These are phyloP conservation scores for Phoma sp. DNA, from an alignment of 2,329 filamentous ascomycete genomes.

Conservation along the genomic window DNA sequence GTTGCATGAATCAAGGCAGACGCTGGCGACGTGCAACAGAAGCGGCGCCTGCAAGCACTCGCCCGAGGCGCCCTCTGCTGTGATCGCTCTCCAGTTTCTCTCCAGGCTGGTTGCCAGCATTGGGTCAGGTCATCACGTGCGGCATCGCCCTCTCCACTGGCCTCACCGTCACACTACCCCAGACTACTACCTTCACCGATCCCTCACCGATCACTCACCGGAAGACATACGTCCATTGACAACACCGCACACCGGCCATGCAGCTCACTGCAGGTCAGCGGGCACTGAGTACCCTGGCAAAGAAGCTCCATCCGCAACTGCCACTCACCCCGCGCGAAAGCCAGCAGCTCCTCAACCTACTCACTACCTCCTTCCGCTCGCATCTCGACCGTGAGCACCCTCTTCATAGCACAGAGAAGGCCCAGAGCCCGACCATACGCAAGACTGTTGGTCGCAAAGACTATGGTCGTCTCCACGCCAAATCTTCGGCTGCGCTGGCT, in stretches of 20 bases:
- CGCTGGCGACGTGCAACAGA: neutral
- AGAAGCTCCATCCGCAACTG: constrained; percentile 61
- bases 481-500: constrained; percentile 48
- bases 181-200: neutral
- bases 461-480: constrained; percentile 12
- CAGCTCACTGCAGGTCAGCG: constrained; percentile 56
- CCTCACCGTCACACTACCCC: neutral
- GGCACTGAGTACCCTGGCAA: constrained; percentile 52
- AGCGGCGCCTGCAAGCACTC: neutral
- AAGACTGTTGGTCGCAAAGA: constrained; percentile 8
- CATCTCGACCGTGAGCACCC: constrained; percentile 68
- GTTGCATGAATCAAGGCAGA: neutral
- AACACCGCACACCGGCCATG: constrained; percentile 51
- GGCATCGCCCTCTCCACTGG: neutral
- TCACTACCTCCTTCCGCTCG: constrained; percentile 69
- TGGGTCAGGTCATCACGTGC: neutral
- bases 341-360: constrained; percentile 64
- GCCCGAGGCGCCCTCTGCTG: neutral
- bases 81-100: neutral
- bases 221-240: neutral
- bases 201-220: neutral
- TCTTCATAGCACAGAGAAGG: constrained; percentile 21
- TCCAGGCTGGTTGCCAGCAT: neutral
- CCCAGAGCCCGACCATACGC: neutral
- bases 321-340: constrained; percentile 66